Percentiles rank a stretch among this genome's conserved stretches.
phyloP scores from a whole-genome alignment of 1,284 basidiomycete species.

The Melanopsichium pennsylvanicum region DNA sequence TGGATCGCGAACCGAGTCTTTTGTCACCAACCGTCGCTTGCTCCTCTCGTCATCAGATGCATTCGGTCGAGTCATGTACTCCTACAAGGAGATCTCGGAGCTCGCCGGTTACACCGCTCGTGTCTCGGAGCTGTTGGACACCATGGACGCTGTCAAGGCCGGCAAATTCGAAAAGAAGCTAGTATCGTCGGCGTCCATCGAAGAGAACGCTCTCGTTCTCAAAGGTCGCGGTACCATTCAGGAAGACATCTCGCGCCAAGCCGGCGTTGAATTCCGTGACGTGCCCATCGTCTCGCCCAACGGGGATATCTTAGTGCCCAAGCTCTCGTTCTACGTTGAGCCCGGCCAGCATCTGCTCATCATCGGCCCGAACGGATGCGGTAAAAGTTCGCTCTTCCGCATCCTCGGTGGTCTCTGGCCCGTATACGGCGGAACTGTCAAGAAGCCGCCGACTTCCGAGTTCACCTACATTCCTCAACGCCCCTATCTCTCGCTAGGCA shows the following conservation, averaged over 20 bases:
- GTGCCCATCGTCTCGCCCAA: constrained; percentile 97
- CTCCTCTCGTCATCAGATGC: constrained; percentile 75
- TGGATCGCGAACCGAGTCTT: constrained; percentile 68
- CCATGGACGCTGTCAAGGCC: constrained; percentile 84
- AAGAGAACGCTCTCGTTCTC: constrained; percentile 82
- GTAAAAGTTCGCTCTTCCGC: constrained; percentile 75
- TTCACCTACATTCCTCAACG: constrained; percentile 96
- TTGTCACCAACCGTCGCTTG: constrained; percentile 91
- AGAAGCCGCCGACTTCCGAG: constrained; percentile 85
- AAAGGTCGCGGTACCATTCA: constrained; percentile 77
- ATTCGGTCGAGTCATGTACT: constrained; percentile 81
- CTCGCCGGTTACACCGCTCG: constrained; percentile 94
- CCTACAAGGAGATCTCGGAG: constrained; percentile 90
- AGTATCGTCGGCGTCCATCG: constrained; percentile 74
- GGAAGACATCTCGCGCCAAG: constrained; percentile 33
- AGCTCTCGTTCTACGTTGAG: constrained; percentile 85
- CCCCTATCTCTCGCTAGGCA: constrained; percentile 91
- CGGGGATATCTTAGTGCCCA: constrained; percentile 82
- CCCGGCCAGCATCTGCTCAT: constrained; percentile 75
- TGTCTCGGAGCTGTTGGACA: constrained; percentile 86
- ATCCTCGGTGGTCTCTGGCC: constrained; percentile 97
- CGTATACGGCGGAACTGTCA: constrained; percentile 91
- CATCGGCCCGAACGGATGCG: constrained; percentile 75
- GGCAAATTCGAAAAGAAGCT: constrained; percentile 89
- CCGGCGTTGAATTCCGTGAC: constrained; percentile 85